Evolutionary conservation across 257 asterid species (phyloP).

Genomic region (Haberlea rhodopensis): DNA sequence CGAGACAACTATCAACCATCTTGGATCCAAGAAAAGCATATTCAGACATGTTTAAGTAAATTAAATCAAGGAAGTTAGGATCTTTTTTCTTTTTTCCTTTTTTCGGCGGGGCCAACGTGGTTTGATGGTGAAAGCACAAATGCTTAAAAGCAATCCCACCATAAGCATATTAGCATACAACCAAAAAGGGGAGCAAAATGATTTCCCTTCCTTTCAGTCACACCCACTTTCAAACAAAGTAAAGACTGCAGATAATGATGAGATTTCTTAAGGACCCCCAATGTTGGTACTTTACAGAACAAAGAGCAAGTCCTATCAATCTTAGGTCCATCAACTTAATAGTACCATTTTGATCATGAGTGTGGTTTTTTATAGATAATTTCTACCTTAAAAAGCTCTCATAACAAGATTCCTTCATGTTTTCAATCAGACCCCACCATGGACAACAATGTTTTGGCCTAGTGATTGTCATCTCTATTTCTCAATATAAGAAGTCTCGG

Average conservation of each 20-base stretch:
- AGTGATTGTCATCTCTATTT: too few relatives aligned
- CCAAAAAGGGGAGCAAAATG: constrained; percentile 1
- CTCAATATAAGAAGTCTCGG: too few relatives aligned
- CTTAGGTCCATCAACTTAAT: constrained; percentile 8
- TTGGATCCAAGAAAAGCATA: too few relatives aligned
- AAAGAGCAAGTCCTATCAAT: constrained; percentile 1
- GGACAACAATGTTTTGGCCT: too few relatives aligned
- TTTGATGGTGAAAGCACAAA: not conserved
- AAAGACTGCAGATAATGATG: constrained; percentile 17
- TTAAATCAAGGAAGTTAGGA: not conserved
- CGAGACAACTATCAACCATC: too few relatives aligned
- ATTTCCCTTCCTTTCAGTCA: constrained; percentile 22
- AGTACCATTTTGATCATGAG: constrained; percentile 16
- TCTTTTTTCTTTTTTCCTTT: too few relatives aligned
- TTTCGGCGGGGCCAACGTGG: not conserved
- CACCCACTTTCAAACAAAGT: constrained; percentile 23
- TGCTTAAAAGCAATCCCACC: constrained; percentile 17
- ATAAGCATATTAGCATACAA: constrained; percentile 13
- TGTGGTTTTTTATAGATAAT: constrained; percentile 5
- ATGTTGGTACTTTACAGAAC: constrained; percentile 10
- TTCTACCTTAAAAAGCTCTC: constrained; percentile 13
- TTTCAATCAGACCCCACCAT: not conserved
- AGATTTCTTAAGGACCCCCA: constrained; percentile 12
- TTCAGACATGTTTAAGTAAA: not conserved
- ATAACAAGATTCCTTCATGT: constrained; percentile 16